Base-by-base conservation (phyloP, 73 alveolate genomes). In the Uronychia setigera region DNA sequence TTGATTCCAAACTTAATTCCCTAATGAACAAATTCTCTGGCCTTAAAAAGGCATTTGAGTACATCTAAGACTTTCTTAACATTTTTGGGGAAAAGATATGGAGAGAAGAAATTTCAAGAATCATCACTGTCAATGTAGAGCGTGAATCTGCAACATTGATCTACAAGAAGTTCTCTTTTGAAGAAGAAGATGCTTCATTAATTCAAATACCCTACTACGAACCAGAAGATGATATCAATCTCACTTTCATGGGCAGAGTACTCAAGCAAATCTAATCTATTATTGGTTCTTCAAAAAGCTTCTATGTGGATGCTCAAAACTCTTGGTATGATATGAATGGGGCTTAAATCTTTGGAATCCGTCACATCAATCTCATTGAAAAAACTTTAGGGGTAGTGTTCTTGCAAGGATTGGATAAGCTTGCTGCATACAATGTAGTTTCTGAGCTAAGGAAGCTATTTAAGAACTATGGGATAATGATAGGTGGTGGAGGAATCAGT, bases 1-100 rank as follows among this genome's bases (percentile, higher is more conserved):
- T n/a, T n/a, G 91, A 88, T 31, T 60, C 84, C 58, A 94, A 94
- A 87, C 88, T 96, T 80, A 59, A 81, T 74, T 80, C 75, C 29
- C 88, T 96, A 75, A 87, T 87, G 60, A 88, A 78, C 0, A 89
- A 83, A 83, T 85, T 96, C 33, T 81, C 59, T 29, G 93, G 96
- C 25, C 88, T 96, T 29, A 96, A 92, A 92, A 88, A 94, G 80
- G 89, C 98, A 31, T 88, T 96, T 59, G 93, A 92, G 83, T 96
- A 96, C 82, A 96, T 93, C 31, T 92, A 94, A 87, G 99, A 96
- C 89, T 96, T 94, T 90, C 94, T 96, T 25, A 46, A 46, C 19
- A 92, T 96, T 29, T 90, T 92, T 74, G 98, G 97, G n/a, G 92
- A 91, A 91, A 93, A 94, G 87, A 96, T 96, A 82, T 96, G 99